phyloP scores from a whole-genome alignment of 139 green algal species.

The Astrephomene gubernaculifera region DNA sequence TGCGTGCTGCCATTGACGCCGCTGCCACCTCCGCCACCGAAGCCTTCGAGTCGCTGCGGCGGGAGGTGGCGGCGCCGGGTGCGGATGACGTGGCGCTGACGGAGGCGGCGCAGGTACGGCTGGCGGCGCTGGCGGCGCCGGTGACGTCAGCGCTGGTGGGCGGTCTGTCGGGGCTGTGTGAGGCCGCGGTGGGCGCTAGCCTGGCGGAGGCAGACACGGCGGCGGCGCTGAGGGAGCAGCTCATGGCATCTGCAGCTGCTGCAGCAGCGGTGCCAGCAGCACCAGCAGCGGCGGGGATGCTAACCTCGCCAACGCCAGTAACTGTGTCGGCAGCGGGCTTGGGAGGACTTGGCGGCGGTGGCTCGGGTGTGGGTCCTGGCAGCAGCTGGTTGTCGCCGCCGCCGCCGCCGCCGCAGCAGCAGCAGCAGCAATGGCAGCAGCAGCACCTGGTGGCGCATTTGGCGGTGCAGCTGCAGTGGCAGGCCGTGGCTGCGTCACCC shows the following conservation, averaged over 20 bases:
- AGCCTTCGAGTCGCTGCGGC: slow-evolving; percentile 9
- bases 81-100: slow-evolving; percentile 14
- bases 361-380: slow-evolving; percentile 11
- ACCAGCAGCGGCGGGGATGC: background rate
- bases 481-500: background rate
- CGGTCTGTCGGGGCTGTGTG: slow-evolving; percentile 1
- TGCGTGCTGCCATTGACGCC: slow-evolving; percentile 15
- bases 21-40: background rate
- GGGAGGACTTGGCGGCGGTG: background rate
- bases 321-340: background rate
- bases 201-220: slow-evolving; percentile 14
- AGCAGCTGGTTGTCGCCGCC: background rate
- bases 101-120: slow-evolving; percentile 1
- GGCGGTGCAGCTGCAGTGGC: slow-evolving; percentile 3
- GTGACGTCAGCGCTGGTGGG: slow-evolving; percentile 35
- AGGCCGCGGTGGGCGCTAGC: background rate
- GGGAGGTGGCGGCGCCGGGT: slow-evolving; percentile 29
- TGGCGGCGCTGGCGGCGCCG: slow-evolving; percentile 34
- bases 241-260: background rate
- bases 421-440: background rate
- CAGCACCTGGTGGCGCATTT: slow-evolving; percentile 23
- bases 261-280: background rate
- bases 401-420: background rate
- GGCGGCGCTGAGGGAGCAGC: slow-evolving; percentile 27
- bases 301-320: no score